Evolutionary conservation across 2,329 filamentous ascomycete species (phyloP).

Genomic region (Colletotrichum plurivorum): DNA sequence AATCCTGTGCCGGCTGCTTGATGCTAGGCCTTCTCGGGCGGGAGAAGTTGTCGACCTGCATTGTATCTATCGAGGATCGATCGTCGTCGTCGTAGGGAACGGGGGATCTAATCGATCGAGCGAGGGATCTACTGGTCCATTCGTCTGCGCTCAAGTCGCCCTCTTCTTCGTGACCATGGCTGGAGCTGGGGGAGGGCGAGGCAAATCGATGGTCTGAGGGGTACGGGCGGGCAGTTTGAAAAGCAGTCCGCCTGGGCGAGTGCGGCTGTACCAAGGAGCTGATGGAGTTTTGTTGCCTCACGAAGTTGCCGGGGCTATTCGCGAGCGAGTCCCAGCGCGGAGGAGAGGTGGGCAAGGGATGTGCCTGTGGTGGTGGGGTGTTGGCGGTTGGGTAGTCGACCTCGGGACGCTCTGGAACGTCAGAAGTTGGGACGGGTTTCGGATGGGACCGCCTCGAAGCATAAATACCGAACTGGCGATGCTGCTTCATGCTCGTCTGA

Average conservation of each 20-base stretch:
- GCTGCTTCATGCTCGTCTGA: conserved; percentile 38
- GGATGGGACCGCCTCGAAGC: conserved; percentile 38
- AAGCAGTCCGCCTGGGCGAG: conserved; percentile 45
- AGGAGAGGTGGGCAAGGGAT: conserved; percentile 54
- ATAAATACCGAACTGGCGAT: conserved; percentile 42
- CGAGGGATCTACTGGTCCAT: conserved; percentile 38
- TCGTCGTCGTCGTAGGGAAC: conserved; percentile 44
- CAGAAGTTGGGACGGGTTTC: conserved; percentile 39
- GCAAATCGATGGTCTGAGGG: conserved; percentile 49
- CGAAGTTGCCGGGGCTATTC: conserved; percentile 39
- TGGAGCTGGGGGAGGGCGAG: conserved; percentile 36
- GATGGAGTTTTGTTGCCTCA: conserved; percentile 33
- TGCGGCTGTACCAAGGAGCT: conserved; percentile 22
- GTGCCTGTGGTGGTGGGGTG: conserved; percentile 45
- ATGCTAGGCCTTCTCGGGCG: conserved; percentile 69
- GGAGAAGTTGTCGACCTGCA: conserved; percentile 69
- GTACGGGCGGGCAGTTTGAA: conserved; percentile 46
- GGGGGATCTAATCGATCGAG: conserved; percentile 40
- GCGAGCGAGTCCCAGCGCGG: conserved; percentile 62
- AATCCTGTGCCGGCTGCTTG: conserved; percentile 57
- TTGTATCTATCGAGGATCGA: conserved; percentile 41
- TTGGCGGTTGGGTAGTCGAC: conserved; percentile 41
- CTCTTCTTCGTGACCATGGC: conserved; percentile 42
- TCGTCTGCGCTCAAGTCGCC: conserved; percentile 42
- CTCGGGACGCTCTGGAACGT: conserved; percentile 38